Conservation (phyloP, 2,329 filamentous ascomycete genomes). For the Parascedosporium putredinis region DNA sequence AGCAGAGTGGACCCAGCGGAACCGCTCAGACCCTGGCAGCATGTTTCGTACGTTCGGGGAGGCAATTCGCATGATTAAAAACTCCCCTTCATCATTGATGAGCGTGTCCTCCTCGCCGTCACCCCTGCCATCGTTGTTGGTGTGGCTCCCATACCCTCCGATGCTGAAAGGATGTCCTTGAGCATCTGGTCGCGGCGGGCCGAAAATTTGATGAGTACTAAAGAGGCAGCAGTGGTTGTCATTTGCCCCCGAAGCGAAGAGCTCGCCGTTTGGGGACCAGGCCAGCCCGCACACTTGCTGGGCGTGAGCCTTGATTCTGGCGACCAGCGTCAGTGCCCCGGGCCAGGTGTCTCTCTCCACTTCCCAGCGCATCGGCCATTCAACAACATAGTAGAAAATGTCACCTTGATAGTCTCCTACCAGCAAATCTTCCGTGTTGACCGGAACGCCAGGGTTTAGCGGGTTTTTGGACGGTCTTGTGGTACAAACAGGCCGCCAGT, state of each 20-base stretch:
- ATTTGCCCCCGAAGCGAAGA: slow-evolving; percentile 83
- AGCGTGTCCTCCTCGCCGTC: slow-evolving; percentile 13
- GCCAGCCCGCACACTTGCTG: slow-evolving; percentile 92
- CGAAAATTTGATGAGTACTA: slow-evolving; percentile 47
- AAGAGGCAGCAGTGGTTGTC: slow-evolving; percentile 85
- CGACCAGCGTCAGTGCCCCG: slow-evolving; percentile 67
- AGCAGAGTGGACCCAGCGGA: slow-evolving; percentile 70
- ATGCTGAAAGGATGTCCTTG: background rate
- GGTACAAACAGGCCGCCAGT: slow-evolving; percentile 61
- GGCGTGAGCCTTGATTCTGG: slow-evolving; percentile 65
- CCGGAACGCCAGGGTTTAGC: slow-evolving; percentile 33
- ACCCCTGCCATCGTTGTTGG: slow-evolving; percentile 11
- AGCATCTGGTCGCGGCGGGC: slow-evolving; percentile 5
- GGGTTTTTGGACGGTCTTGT: slow-evolving; percentile 41
- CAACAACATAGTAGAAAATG: slow-evolving; percentile 79
- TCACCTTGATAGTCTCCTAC: slow-evolving; percentile 77
- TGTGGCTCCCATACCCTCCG: slow-evolving; percentile 6
- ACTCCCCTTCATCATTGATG: slow-evolving; percentile 14
- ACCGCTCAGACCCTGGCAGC: slow-evolving; percentile 47
- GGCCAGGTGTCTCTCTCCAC: slow-evolving; percentile 58
- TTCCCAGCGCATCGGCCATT: slow-evolving; percentile 65
- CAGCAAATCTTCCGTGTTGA: slow-evolving; percentile 70
- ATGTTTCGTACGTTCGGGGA: slow-evolving; percentile 35
- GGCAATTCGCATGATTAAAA: slow-evolving; percentile 19
- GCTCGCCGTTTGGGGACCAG: slow-evolving; percentile 67